Conservation (phyloP, 2,329 filamentous ascomycete species). For the Xylogone sp. region DNA sequence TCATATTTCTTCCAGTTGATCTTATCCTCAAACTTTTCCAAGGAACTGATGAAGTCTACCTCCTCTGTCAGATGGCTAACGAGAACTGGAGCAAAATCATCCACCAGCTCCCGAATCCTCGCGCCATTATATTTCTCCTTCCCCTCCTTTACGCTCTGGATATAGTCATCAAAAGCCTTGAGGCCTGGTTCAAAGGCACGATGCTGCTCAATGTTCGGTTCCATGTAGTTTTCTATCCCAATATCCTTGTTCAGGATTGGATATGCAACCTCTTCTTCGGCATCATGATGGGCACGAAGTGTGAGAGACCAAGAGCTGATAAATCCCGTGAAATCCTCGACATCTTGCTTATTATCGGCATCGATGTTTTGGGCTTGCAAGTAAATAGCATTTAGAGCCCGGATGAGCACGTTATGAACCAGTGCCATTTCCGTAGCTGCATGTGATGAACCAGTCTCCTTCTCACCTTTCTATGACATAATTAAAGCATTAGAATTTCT, state of each 20-base stretch:
- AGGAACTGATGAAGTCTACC: constrained; percentile 31
- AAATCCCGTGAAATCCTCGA: constrained; percentile 28
- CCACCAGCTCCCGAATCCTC: constrained; percentile 28
- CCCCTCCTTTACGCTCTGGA: constrained; percentile 23
- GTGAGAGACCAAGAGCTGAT: constrained; percentile 26
- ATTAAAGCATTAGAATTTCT: not conserved
- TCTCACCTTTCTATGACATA: not conserved
- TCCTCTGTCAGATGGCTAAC: constrained; percentile 35
- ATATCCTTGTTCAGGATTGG: constrained; percentile 32
- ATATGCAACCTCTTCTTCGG: constrained; percentile 36
- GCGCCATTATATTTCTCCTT: constrained; percentile 29
- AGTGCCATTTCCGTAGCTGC: constrained; percentile 30
- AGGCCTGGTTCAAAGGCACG: constrained; percentile 34
- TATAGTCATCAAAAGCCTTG: constrained; percentile 28
- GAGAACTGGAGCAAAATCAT: constrained; percentile 32
- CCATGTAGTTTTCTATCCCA: constrained; percentile 35
- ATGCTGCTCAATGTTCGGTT: constrained; percentile 38
- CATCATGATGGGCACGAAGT: constrained; percentile 34
- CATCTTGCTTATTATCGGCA: constrained; percentile 33
- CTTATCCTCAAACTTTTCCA: constrained; percentile 31
- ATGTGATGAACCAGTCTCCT: not conserved
- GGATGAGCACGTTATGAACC: constrained; percentile 33
- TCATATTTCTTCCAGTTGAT: constrained; percentile 32
- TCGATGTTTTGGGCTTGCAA: constrained; percentile 29
- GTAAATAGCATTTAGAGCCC: constrained; percentile 33